Conservation (phyloP, 23 red algal species). For the Agarophyton chilense region DNA sequence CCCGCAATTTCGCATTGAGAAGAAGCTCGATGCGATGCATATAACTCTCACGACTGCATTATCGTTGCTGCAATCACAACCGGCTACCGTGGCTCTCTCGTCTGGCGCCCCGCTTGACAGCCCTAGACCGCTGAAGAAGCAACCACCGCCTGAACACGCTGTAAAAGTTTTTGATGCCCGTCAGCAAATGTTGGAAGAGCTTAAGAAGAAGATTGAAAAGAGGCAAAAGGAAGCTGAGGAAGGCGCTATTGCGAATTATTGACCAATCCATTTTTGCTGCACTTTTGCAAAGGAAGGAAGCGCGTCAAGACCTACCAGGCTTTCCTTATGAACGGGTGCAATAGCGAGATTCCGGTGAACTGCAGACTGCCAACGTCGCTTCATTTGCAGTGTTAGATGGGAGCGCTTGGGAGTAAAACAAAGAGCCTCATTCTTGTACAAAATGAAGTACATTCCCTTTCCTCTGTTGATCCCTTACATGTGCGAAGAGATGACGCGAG, state of each 20-base stretch:
- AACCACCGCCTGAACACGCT: conserved; percentile 36
- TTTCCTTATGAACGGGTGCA: too few species aligned
- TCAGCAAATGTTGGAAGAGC: conserved; percentile 27
- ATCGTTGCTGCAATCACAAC: conserved; percentile 33
- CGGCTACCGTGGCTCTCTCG: neutral
- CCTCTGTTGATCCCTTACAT: too few species aligned
- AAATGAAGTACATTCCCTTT: too few species aligned
- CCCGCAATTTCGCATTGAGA: conserved; percentile 31
- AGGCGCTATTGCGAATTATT: conserved; percentile 26
- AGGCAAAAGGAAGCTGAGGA: neutral
- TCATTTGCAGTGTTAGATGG: too few species aligned
- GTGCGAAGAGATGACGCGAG: too few species aligned
- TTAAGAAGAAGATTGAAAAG: conserved; percentile 37
- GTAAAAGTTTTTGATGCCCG: conserved; percentile 33
- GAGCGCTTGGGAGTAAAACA: too few species aligned
- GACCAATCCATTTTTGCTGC: neutral
- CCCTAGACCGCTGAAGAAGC: conserved; percentile 14
- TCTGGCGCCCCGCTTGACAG: neutral
- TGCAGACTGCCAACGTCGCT: too few species aligned
- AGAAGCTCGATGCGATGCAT: conserved; percentile 28
- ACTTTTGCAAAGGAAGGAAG: neutral
- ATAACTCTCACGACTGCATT: conserved; percentile 14
- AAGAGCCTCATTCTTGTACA: too few species aligned
- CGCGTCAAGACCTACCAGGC: too few species aligned
- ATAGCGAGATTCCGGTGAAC: too few species aligned